Evolutionary conservation across 352 stramenopile genomes (phyloP).

Genomic region (Pythium periplocum): DNA sequence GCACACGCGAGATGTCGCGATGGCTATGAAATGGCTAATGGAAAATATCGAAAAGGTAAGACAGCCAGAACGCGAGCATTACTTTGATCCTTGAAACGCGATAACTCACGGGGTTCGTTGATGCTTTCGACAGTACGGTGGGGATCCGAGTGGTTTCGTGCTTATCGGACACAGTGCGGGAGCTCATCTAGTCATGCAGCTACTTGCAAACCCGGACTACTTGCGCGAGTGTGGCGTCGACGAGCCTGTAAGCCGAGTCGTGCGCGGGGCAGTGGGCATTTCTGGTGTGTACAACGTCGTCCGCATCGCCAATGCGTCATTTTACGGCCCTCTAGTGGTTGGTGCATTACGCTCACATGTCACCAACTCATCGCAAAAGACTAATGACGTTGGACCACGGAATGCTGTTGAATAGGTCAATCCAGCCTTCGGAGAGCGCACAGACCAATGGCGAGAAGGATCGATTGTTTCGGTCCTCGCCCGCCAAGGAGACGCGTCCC

Average conservation of each 20-base stretch:
- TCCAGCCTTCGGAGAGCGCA: constrained; percentile 64
- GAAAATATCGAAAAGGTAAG: constrained; percentile 61
- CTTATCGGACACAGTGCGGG: constrained; percentile 73
- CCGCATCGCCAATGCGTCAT: constrained; percentile 57
- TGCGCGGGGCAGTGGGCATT: constrained; percentile 63
- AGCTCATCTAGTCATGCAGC: constrained; percentile 72
- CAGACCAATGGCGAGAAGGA: constrained; percentile 65
- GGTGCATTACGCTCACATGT: background rate
- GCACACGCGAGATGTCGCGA: constrained; percentile 58
- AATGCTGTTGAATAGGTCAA: constrained; percentile 19
- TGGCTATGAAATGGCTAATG: constrained; percentile 58
- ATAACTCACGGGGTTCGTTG: background rate
- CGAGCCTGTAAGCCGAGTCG: constrained; percentile 11
- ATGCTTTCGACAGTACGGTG: constrained; percentile 46
- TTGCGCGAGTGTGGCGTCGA: constrained; percentile 32
- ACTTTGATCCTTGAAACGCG: background rate
- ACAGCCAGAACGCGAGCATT: too few relatives aligned
- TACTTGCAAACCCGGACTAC: constrained; percentile 52
- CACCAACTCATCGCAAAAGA: too few relatives aligned
- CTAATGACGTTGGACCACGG: too few relatives aligned
- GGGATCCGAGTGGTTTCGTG: constrained; percentile 51
- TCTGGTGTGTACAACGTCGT: constrained; percentile 87
- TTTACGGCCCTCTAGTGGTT: constrained; percentile 66
- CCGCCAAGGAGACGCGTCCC: constrained; percentile 31
- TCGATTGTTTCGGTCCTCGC: constrained; percentile 46